Evolutionary conservation across 1,284 basidiomycete species (phyloP).

Genomic region (Tilletia horrida): DNA sequence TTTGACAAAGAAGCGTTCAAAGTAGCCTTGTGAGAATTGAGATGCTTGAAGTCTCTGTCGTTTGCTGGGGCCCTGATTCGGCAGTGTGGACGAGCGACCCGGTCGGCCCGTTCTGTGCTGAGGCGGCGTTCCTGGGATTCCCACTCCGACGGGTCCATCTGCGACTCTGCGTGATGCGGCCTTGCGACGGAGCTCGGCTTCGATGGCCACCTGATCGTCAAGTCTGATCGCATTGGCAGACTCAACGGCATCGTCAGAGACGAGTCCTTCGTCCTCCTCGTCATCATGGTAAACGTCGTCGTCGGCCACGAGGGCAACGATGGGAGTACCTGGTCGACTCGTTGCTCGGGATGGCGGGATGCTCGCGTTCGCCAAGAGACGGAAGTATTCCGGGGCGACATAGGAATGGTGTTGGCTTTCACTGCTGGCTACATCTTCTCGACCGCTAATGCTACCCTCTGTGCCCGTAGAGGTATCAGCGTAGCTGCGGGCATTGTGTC

Average conservation of each 20-base stretch:
- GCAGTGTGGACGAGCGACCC: neutral
- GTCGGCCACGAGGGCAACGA: conserved; percentile 3
- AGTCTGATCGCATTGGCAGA: neutral
- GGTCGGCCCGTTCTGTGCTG: neutral
- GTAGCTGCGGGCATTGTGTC: conserved; percentile 14
- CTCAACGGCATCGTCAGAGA: neutral
- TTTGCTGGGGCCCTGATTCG: conserved; percentile 9
- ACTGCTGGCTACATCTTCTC: neutral
- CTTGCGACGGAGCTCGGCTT: too few species aligned
- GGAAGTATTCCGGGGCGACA: conserved; percentile 45
- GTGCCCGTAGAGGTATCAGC: neutral
- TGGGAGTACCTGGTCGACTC: conserved; percentile 9
- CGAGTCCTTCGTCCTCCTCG: neutral
- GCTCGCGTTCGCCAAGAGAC: conserved; percentile 34
- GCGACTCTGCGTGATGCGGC: too few species aligned
- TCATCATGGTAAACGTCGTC: neutral
- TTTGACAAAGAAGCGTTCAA: conserved; percentile 76
- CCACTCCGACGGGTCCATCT: too few species aligned
- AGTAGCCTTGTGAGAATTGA: conserved; percentile 56
- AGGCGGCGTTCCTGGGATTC: neutral
- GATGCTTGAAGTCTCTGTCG: conserved; percentile 17
- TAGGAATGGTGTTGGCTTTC: conserved; percentile 13
- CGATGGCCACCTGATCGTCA: too few species aligned
- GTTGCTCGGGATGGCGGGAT: neutral
- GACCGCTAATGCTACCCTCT: too few species aligned